phyloP scores from a whole-genome alignment of 2,329 filamentous ascomycete genomes.

The Hypoxylon sp. region DNA sequence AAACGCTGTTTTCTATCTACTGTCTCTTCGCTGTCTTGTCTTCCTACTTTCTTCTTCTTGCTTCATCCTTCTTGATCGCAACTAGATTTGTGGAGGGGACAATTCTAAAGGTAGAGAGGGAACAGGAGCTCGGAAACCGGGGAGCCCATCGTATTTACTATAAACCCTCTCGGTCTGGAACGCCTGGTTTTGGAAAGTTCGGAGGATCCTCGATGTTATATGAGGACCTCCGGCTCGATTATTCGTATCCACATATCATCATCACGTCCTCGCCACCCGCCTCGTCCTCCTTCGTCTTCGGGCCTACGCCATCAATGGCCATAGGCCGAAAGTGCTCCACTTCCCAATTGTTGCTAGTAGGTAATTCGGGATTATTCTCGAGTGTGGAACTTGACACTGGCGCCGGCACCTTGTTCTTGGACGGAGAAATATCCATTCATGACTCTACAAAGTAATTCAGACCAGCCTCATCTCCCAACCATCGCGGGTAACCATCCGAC shows the following conservation, averaged over 20 bases:
- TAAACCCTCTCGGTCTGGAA: conserved; percentile 30
- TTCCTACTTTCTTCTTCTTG: conserved; percentile 8
- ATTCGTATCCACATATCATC: conserved; percentile 39
- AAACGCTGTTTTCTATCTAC: conserved; percentile 24
- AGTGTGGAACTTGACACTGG: conserved; percentile 46
- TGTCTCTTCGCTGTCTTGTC: conserved; percentile 1
- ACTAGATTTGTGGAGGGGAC: conserved; percentile 33
- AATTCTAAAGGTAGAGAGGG: conserved; percentile 31
- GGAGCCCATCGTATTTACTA: conserved; percentile 31
- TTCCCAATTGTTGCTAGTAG: conserved; percentile 47
- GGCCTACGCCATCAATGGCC: conserved; percentile 51
- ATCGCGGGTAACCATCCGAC: conserved; percentile 47
- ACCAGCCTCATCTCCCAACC: conserved; percentile 48
- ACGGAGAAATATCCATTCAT: conserved; percentile 51
- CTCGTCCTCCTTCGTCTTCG: conserved; percentile 34
- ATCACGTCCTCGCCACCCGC: conserved; percentile 30
- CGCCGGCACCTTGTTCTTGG: conserved; percentile 32
- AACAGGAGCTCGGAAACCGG: conserved; percentile 39
- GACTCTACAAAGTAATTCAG: conserved; percentile 51
- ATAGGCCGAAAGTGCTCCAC: conserved; percentile 48
- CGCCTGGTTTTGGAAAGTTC: conserved; percentile 14
- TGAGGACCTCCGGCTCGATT: conserved; percentile 35
- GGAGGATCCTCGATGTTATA: conserved; percentile 33
- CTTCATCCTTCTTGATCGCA: conserved; percentile 11
- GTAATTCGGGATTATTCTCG: conserved; percentile 45